A percentile compares a stretch with the other conserved stretches of the same genome.
Conservation (phyloP, 768 basidiomycete species). For the Tricholoma terreum region DNA sequence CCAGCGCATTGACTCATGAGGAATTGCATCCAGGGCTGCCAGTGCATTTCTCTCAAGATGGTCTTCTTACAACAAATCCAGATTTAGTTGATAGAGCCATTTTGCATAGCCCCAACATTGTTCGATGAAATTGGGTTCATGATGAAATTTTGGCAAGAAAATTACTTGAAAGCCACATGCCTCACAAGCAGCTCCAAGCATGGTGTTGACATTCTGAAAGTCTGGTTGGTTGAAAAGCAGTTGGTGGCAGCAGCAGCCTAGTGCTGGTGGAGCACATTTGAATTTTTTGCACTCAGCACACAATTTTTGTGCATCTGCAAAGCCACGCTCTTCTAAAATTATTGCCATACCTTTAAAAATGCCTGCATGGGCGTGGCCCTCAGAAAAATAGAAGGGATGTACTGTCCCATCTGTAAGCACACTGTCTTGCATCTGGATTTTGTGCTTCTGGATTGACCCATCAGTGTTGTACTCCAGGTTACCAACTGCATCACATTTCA, state of each 20-base stretch:
- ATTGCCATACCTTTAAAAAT: background rate
- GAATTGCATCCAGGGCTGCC: background rate
- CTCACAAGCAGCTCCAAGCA: background rate
- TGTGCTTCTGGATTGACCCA: background rate
- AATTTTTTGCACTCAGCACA: background rate
- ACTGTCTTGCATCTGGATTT: background rate
- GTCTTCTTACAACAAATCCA: background rate
- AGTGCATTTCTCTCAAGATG: background rate
- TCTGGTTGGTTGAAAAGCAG: background rate
- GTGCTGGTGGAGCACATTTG: background rate
- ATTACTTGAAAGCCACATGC: background rate
- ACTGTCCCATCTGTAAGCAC: background rate
- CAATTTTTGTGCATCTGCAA: background rate
- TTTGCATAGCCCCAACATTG: constrained; percentile 9
- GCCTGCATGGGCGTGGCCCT: background rate
- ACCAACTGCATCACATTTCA: background rate
- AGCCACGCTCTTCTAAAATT: background rate
- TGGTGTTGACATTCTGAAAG: background rate
- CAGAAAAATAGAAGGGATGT: background rate
- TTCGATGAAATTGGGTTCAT: constrained; percentile 31
- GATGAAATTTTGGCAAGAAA: constrained; percentile 31
- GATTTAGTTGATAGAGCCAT: background rate
- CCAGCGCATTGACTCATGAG: background rate
- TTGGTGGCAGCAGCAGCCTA: background rate
- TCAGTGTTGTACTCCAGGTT: background rate